Evolutionary conservation across 31 red algal species (phyloP), one percentile per base, ranked within the genome.

Genomic region (Porphyra umbilicalis): DNA sequence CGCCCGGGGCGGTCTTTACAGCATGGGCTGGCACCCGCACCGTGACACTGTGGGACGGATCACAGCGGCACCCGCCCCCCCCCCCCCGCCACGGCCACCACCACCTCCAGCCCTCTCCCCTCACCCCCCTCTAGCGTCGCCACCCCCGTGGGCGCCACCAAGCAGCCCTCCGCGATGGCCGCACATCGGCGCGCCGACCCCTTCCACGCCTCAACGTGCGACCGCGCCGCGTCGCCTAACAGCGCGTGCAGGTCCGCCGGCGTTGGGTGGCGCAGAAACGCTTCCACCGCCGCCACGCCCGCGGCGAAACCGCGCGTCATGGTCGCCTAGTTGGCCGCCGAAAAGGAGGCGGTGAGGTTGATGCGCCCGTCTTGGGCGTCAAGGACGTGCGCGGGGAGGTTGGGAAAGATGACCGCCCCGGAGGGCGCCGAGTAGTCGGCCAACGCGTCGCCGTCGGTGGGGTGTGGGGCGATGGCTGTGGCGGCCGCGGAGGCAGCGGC

Each of bases 361-460:
- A 34, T 34, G 0, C 46, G 40, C 35, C 39, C 40, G 34, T 83
- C 81, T 8, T 74, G 81, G 2, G 38, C 42, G 68, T 83, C 81
- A 30, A 83, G 75, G 33, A 83, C 81, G 46, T 83, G 57, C 57
- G 57, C 68, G 32, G 68, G 81, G 10, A 32, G 10, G 34, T 71
- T 18, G n/a, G 8, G 2, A 1, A 11, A 44, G 13, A 46, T 32
- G 29, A 30, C 40, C 81, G 81, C 46, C 29, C 5, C 29, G 16
- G 44, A 30, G 81, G n/a, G 46, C 1, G 39, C 81, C 0, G 29
- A 34, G 25, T 71, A 71, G 57, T 71, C 57, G 18, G 57, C 57
- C 11, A 29, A 71, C 57, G 13, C 25, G 20, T 71, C 57, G 57
- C 25, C 57, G 57, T 29, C 10, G 57, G 57, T 13, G 20, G 8